Evolutionary conservation across 2,329 filamentous ascomycete species (phyloP).

Genomic region (Fusarium sp.): DNA sequence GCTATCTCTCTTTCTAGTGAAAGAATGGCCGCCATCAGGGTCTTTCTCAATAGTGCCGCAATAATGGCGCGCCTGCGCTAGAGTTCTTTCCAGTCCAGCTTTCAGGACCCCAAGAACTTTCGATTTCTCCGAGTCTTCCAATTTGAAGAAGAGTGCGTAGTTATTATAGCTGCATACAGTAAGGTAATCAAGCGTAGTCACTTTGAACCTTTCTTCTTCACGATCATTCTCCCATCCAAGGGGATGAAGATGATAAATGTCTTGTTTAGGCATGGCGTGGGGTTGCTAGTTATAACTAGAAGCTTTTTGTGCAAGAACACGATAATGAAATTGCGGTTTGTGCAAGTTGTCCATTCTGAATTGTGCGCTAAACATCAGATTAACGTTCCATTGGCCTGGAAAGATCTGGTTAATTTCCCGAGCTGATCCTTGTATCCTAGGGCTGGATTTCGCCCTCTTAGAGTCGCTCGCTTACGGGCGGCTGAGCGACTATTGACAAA

Average conservation of each 20-base stretch:
- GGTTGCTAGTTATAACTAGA: neutral
- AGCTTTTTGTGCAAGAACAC: neutral
- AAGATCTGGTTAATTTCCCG: neutral
- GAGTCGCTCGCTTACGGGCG: neutral
- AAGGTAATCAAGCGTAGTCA: constrained; percentile 54
- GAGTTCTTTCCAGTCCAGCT: constrained; percentile 51
- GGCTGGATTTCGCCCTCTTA: neutral
- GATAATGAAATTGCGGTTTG: neutral
- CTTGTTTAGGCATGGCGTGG: constrained; percentile 44
- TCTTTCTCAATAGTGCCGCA: constrained; percentile 55
- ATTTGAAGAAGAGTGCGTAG: constrained; percentile 54
- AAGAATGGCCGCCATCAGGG: constrained; percentile 50
- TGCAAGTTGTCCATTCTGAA: neutral
- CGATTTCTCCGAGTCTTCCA: constrained; percentile 48
- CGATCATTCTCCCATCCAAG: constrained; percentile 53
- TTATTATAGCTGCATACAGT: constrained; percentile 51
- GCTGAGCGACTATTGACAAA: neutral
- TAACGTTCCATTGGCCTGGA: neutral
- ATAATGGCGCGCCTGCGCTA: constrained; percentile 53
- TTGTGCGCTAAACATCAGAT: neutral
- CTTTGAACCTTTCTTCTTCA: constrained; percentile 51
- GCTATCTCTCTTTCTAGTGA: constrained; percentile 50
- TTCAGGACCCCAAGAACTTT: constrained; percentile 46
- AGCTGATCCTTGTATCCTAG: neutral
- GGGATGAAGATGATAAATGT: constrained; percentile 48